Evolutionary conservation across 805 yeast genomes (phyloP).

Genomic region (Candida gorgasii): DNA sequence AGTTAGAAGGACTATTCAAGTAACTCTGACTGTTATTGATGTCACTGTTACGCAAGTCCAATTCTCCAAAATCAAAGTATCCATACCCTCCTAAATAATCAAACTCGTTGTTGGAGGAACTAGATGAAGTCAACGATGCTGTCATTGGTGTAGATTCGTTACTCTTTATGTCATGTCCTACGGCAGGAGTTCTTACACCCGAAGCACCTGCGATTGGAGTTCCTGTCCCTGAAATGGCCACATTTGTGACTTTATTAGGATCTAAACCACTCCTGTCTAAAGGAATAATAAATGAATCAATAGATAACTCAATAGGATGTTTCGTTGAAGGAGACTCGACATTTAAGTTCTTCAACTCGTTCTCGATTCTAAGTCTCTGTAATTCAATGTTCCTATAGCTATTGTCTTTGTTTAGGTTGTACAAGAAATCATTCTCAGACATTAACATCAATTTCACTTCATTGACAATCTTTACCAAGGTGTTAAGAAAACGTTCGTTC

Average conservation of each 20-base stretch:
- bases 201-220: not conserved
- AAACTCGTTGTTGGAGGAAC: slow-evolving; percentile 10
- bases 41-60: slow-evolving; percentile 53
- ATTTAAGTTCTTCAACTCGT: slow-evolving; percentile 33
- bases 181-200: not conserved
- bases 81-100: slow-evolving; percentile 78
- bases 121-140: not conserved
- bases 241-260: not conserved
- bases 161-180: no score
- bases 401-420: slow-evolving; percentile 30
- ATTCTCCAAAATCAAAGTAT: slow-evolving; percentile 72
- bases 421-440: slow-evolving; percentile 33
- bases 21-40: slow-evolving; percentile 32
- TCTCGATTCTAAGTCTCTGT: slow-evolving; percentile 33
- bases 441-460: slow-evolving; percentile 56
- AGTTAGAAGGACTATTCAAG: slow-evolving; percentile 26
- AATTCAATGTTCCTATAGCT: slow-evolving; percentile 33
- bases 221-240: not conserved
- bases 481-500: slow-evolving; percentile 73
- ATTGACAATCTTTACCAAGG: slow-evolving; percentile 59
- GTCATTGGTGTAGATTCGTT: slow-evolving; percentile 1
- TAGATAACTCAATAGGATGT: slow-evolving; percentile 26
- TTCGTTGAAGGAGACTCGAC: slow-evolving; percentile 22
- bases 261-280: slow-evolving; percentile 14
- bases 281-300: slow-evolving; percentile 21